Conservation (phyloP, 371 early-diverging fungal species). For the Nematocida major region DNA sequence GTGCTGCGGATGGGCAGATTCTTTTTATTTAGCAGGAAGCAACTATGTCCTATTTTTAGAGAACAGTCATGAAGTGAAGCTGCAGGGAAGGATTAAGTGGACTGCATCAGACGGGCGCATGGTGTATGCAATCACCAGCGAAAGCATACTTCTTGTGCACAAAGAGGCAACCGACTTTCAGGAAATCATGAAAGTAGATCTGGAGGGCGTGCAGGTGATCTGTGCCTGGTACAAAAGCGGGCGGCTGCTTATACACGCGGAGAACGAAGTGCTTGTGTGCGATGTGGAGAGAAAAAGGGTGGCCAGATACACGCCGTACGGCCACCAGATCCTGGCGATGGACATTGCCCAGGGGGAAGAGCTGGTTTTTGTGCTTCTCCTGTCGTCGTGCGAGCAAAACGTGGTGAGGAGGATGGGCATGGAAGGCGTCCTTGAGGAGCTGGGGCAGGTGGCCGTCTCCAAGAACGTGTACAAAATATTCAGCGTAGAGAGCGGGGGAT, state of each 20-base stretch:
- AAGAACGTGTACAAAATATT: slow-evolving; percentile 10
- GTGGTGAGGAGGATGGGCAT: background rate
- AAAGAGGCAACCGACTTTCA: background rate
- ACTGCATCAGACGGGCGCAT: too few relatives aligned
- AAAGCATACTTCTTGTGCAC: background rate
- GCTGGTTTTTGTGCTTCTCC: background rate
- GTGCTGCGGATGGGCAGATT: background rate
- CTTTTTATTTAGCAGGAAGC: too few relatives aligned
- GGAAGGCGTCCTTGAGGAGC: slow-evolving; percentile 5
- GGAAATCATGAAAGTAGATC: background rate
- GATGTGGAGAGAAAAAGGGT: background rate
- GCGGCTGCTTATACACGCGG: background rate
- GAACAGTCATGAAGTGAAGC: too few relatives aligned
- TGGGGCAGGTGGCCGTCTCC: slow-evolving; percentile 5
- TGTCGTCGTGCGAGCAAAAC: background rate
- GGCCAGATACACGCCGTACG: slow-evolving; percentile 28
- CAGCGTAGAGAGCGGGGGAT: background rate
- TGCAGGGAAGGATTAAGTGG: too few relatives aligned
- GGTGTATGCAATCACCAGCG: too few relatives aligned
- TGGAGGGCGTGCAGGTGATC: background rate
- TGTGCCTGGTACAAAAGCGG: background rate
- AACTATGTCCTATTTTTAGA: too few relatives aligned
- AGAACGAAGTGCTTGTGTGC: slow-evolving; percentile 22
- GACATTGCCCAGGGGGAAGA: background rate
- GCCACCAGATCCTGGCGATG: slow-evolving; percentile 4